A percentile compares a stretch with the other conserved stretches of the same genome.
Evolutionary conservation across 495 filamentous ascomycete species (phyloP).

Genomic region (Thozetella sp.): DNA sequence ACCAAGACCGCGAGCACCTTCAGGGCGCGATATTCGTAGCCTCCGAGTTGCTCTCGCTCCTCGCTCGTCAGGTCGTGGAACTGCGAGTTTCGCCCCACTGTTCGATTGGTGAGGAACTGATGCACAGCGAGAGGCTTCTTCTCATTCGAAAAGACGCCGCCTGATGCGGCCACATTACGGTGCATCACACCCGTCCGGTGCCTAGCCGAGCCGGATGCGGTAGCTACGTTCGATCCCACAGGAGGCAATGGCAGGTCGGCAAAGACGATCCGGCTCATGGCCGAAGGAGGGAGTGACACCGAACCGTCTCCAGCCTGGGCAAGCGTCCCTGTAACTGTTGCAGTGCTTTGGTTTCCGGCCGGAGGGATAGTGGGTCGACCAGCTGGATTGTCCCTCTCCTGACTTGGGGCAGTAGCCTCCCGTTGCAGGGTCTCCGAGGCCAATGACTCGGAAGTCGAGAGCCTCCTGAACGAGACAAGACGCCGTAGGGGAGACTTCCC

Average conservation of each 20-base stretch:
- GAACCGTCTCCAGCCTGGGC: too few species aligned
- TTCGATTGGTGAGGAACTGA: conserved; percentile 24
- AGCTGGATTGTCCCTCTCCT: neutral
- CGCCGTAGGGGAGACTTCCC: conserved; percentile 11
- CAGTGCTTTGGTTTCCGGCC: too few species aligned
- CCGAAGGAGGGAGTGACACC: neutral
- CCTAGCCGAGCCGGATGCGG: neutral
- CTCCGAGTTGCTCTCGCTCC: conserved; percentile 75
- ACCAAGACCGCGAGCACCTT: conserved; percentile 72
- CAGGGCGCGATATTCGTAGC: conserved; percentile 79
- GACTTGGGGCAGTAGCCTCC: neutral
- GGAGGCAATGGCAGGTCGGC: conserved; percentile 5
- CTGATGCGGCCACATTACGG: neutral
- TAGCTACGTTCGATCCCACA: neutral
- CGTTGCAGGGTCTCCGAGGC: neutral
- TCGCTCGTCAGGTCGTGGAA: conserved; percentile 68
- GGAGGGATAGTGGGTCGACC: too few species aligned
- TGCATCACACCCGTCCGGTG: conserved; percentile 3
- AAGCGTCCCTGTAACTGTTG: too few species aligned
- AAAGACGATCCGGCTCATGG: conserved; percentile 19
- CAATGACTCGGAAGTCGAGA: neutral
- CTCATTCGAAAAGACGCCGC: neutral
- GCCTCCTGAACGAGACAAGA: conserved; percentile 11
- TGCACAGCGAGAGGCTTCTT: conserved; percentile 13
- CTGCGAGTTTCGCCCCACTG: conserved; percentile 69